These are phyloP conservation scores for Pleurotus sapidus DNA, from an alignment of 768 basidiomycete species.

Conservation along the genomic window DNA sequence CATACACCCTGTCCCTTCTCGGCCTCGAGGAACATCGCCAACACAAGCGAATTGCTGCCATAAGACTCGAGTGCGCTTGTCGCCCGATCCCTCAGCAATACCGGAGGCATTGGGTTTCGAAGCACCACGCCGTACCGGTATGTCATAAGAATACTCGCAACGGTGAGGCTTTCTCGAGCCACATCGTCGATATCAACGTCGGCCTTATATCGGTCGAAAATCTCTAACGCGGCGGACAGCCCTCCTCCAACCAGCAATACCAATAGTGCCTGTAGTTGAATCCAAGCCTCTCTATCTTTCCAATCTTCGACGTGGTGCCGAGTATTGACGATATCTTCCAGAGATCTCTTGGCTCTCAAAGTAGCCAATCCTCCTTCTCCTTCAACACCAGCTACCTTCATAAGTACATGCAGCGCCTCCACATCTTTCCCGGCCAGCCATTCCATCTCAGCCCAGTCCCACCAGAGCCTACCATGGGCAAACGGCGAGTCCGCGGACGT, in stretches of 20 bases:
- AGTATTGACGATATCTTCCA: conserved; percentile 49
- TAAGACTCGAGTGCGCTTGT: conserved; percentile 53
- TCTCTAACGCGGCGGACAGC: conserved; percentile 30
- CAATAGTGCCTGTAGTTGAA: conserved; percentile 60
- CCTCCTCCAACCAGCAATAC: conserved; percentile 54
- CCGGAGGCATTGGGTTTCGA: conserved; percentile 56
- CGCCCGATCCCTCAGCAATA: conserved; percentile 54
- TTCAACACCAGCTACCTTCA: conserved; percentile 52
- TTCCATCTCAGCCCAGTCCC: conserved; percentile 84
- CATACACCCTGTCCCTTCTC: conserved; percentile 78
- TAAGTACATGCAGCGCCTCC: conserved; percentile 48
- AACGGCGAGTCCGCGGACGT: conserved; percentile 29
- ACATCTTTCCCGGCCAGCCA: conserved; percentile 59
- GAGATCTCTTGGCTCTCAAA: conserved; percentile 59
- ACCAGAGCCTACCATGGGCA: conserved; percentile 57
- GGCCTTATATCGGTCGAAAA: conserved; percentile 40
- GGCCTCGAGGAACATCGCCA: conserved; percentile 73
- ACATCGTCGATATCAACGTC: conserved; percentile 21
- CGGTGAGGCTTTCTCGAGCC: conserved; percentile 52
- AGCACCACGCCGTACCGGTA: conserved; percentile 57
- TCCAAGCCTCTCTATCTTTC: conserved; percentile 65
- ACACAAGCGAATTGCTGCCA: conserved; percentile 66
- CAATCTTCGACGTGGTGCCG: conserved; percentile 27
- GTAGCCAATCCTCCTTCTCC: conserved; percentile 50
- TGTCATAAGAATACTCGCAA: conserved; percentile 55